These are phyloP conservation scores for Kurtzmaniella quercitrusa DNA, from an alignment of 1,139 yeast genomes.

Conservation along the genomic window DNA sequence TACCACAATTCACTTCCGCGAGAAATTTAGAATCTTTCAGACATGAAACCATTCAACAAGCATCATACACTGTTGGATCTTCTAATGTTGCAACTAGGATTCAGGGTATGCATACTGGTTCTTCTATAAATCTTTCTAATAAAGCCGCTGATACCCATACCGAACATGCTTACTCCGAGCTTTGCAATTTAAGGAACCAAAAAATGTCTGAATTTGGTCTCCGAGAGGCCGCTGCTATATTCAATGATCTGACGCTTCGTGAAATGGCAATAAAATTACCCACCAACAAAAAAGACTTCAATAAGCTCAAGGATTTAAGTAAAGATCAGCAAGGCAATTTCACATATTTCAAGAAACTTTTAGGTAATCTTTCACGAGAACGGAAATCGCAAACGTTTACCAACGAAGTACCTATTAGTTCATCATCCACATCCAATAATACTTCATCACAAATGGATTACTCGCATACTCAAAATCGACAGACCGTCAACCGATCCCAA, in stretches of 20 bases:
- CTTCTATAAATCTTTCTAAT: slow-evolving; percentile 3
- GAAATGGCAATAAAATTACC: slow-evolving; percentile 59
- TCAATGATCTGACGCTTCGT: slow-evolving; percentile 47
- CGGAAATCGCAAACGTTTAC: slow-evolving; percentile 14
- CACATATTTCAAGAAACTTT: slow-evolving; percentile 40
- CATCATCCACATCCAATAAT: slow-evolving; percentile 1
- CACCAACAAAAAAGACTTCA: slow-evolving; percentile 47
- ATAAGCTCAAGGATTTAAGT: slow-evolving; percentile 35
- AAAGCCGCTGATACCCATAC: slow-evolving; percentile 22
- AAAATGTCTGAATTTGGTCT: slow-evolving; percentile 40
- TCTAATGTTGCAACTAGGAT: slow-evolving; percentile 4
- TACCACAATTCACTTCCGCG: slow-evolving; percentile 6
- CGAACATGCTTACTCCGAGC: slow-evolving; percentile 35
- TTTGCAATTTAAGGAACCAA: slow-evolving; percentile 43
- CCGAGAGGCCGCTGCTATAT: slow-evolving; percentile 35
- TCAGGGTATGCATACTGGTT: slow-evolving; percentile 2
- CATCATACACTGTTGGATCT: not conserved
- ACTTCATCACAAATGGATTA: not conserved
- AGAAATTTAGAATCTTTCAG: slow-evolving; percentile 5
- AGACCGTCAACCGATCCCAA: not conserved
- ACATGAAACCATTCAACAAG: slow-evolving; percentile 1
- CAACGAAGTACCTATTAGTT: slow-evolving; percentile 6
- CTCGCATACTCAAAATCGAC: not conserved
- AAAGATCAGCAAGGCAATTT: slow-evolving; percentile 42
- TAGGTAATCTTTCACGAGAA: slow-evolving; percentile 35